Evolutionary conservation across 148 eudicot species (phyloP), one percentile per base, ranked within the genome.

Genomic region (Camellia sinensis): DNA sequence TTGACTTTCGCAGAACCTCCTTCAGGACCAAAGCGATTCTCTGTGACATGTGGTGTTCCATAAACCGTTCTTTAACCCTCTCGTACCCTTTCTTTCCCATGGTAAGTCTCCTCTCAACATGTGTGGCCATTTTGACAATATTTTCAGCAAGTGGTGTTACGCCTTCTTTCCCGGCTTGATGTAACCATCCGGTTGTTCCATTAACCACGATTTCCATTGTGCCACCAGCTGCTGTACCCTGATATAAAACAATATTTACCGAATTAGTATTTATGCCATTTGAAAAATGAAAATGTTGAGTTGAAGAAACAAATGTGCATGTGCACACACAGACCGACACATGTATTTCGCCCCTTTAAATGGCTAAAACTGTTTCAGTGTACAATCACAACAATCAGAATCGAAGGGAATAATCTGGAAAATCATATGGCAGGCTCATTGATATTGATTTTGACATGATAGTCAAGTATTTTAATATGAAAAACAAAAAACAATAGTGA

Each of bases 151-250:
- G 93, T 57, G 93, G 91, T 37, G 82, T 78, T 19, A 94, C 84
- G 0, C 98, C 94, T 41, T 92, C 97, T 84, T 92, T 94, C 66
- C 98, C 97, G 3, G 87, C 93, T 68, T 88, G 94, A 85, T 92
- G 98, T 81, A 94, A 77, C 85, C 89, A 76, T 52, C 98, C 97
- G 0, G 98, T 92, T 72, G 94, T 88, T 83, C 90, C 88, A 48
- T 94, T 94, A 57, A 87, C 91, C 29, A 94, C 93, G 61, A 92
- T 94, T 79, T 94, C 98, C 81, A 80, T 89, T 10, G 98, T 94
- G 67, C 98, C 98, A 65, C 98, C 98, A 78, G 97, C 97, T 67
- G 98, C 97, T 53, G 98, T 94, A 71, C 98, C 98, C 98, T 94
- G 89, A 52, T 29, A 66, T 17, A 40, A 29, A 66, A 37, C 19